Base-by-base conservation (phyloP, 2,329 filamentous ascomycete genomes). In the Stylonectria norvegica region DNA sequence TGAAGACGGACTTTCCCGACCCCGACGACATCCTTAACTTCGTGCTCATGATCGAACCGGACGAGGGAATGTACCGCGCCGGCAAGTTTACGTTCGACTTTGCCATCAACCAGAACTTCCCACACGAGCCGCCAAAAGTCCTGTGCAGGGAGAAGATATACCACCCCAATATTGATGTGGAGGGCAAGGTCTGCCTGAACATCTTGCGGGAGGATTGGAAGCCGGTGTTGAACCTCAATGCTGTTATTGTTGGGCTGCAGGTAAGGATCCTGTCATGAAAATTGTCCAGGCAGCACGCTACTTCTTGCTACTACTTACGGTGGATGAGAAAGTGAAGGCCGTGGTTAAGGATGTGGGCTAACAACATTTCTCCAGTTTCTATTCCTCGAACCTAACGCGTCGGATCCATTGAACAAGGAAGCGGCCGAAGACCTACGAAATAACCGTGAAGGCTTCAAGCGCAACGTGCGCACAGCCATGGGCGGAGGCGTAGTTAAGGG, bases 171-270 rank as follows among this genome's bases (percentile, higher is more conserved):
- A 98, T 98, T 63, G 93, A 98, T 61, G 77, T 95, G 28, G 89
- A 97, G 64, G 93, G 93, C 55, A 98, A 98, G 63, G 90, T 98
- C 48, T 98, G 93, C 72, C 70, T 98, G 60, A 98, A 98, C 65
- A 98, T 98, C 58, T 68, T 98, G 59, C 76, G 93, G 47, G 93
- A 98, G 70, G 93, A 98, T 71, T 98, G 93, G 93, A 98, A 97
- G 74, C 93, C 93, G 0, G 93, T 98, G 31, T 71, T 98, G 62
- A 97, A 97, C 65, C 67, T 98, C 63, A 96, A 97, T 62, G 90
- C 93, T 12, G 89, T 97, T 28, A 93, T 98, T 53, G 89, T 97
- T 38, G 93, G 93, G 29, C 70, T 98, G 62, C 88, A 90, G 79
- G 85, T 88, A 69, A 36, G 58, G 18, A 14, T 5, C 3, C 10